Evolutionary conservation across 768 basidiomycete genomes (phyloP).

Genomic region (Rhodosporidiobolus odoratus): DNA sequence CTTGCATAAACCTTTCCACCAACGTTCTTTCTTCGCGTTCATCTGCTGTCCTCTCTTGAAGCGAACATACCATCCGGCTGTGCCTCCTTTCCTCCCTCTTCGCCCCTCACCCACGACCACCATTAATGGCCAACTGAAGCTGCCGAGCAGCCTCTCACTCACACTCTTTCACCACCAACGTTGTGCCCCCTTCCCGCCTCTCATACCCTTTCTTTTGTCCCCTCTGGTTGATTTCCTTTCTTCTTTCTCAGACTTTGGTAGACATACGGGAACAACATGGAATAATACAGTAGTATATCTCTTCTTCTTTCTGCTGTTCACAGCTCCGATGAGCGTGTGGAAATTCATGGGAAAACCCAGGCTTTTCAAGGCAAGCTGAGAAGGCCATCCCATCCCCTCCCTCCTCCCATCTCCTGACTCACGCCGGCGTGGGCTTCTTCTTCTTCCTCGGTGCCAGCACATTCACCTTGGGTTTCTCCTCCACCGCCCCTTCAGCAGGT

Average conservation of each 20-base stretch:
- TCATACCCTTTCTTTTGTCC: background rate
- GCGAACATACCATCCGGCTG: background rate
- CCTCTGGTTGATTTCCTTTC: too few species aligned
- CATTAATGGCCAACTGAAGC: background rate
- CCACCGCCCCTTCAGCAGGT: background rate
- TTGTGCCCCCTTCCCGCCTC: background rate
- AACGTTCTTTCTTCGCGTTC: background rate
- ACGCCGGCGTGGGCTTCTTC: constrained; percentile 22
- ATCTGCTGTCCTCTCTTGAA: background rate
- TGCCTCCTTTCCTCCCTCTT: too few species aligned
- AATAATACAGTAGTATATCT: too few species aligned
- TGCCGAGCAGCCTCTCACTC: background rate
- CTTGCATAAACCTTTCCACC: background rate
- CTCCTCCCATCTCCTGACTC: too few species aligned
- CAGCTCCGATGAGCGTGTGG: too few species aligned
- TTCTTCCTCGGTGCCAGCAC: constrained; percentile 36
- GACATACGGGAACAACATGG: too few species aligned
- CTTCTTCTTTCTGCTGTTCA: too few species aligned
- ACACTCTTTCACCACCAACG: background rate
- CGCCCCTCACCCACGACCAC: too few species aligned
- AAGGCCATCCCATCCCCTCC: too few species aligned
- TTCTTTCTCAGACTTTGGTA: background rate
- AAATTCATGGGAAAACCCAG: too few species aligned
- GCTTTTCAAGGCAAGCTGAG: too few species aligned
- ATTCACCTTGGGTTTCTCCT: constrained; percentile 20